phyloP scores from a whole-genome alignment of 768 basidiomycete genomes.

The Termitomyces sp. region DNA sequence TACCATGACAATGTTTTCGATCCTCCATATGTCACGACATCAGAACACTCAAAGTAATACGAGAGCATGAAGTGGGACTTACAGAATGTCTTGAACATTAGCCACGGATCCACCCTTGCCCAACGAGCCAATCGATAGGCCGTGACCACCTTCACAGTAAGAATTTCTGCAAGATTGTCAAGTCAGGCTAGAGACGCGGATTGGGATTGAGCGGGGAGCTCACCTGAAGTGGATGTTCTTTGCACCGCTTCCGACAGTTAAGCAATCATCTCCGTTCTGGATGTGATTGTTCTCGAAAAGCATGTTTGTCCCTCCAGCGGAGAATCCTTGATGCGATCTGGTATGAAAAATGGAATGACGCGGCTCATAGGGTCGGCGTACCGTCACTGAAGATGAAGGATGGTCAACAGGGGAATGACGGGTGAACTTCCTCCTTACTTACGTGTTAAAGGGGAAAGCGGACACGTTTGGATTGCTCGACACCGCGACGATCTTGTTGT shows the following conservation, averaged over 20 bases:
- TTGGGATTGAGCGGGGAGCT: background rate
- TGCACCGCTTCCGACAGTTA: conserved; percentile 55
- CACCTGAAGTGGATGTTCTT: conserved; percentile 51
- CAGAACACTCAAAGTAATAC: background rate
- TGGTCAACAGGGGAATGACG: background rate
- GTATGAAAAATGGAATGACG: background rate
- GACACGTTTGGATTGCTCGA: conserved; percentile 37
- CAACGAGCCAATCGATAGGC: conserved; percentile 55
- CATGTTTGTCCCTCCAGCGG: conserved; percentile 52
- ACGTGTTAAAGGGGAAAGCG: conserved; percentile 65
- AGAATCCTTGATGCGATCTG: conserved; percentile 40
- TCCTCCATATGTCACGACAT: conserved; percentile 21
- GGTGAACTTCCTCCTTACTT: conserved; percentile 14
- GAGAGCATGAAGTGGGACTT: conserved; percentile 13
- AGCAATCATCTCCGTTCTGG: conserved; percentile 59
- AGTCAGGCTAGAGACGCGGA: background rate
- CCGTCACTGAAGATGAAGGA: conserved; percentile 29
- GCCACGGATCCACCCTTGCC: conserved; percentile 43
- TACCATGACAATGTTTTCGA: conserved; percentile 46
- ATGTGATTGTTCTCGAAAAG: conserved; percentile 58
- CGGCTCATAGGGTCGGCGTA: conserved; percentile 9
- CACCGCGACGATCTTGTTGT: conserved; percentile 51
- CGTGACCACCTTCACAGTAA: conserved; percentile 57
- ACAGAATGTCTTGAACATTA: conserved; percentile 57
- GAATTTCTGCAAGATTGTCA: conserved; percentile 34